Base-by-base conservation (phyloP, 495 filamentous ascomycete genomes). In the Podospora pseudocomata region DNA sequence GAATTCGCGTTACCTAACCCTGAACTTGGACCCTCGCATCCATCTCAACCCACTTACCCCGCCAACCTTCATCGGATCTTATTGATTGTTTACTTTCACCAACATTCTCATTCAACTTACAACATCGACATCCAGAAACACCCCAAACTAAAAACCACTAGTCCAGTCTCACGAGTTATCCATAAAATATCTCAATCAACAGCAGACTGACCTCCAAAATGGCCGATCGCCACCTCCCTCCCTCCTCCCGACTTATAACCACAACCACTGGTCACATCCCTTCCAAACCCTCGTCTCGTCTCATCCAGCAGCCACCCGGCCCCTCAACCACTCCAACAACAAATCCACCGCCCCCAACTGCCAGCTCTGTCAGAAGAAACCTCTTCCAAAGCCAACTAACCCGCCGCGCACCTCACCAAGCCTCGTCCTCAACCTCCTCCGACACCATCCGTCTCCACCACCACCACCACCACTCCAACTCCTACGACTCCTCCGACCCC, bases 371-470 rank as follows among this genome's bases (percentile, higher is more conserved):
- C 53, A 87, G 91, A 60, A 90, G 90, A 67, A 92, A 91, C 73
- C 85, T 93, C 28, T 94, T 93, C 81, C 87, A 89, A 53, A 85
- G 86, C 72, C 86, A 90, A 58, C 85, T 92, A 28, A 88, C 86
- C 70, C 86, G 89, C 55, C 55, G 55, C 15, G 9, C 55, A 15
- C n/a, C 56, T 1, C 88, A 89, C 23, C 88, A 87, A 16, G 81
- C 86, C 18, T 78, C 76, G 39, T 78, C 84, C 16, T 78, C 80
- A 27, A 66, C 73, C 5, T 76, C 79, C 4, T 65, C 72, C 66
- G 75, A 78, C 59, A 74, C 76, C 5, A 59, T 79, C 26, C 77
- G 76, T 15, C 68, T 78, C 0, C 75, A 78, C 30, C 15, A 13
- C 26, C 77, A 75, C 15, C 67, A 78, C 0, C 75, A 78, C 30